A percentile compares a stretch with the other conserved stretches of the same genome.
phyloP scores from a whole-genome alignment of 73 alveolate genomes.

The Uronychia setigera region DNA sequence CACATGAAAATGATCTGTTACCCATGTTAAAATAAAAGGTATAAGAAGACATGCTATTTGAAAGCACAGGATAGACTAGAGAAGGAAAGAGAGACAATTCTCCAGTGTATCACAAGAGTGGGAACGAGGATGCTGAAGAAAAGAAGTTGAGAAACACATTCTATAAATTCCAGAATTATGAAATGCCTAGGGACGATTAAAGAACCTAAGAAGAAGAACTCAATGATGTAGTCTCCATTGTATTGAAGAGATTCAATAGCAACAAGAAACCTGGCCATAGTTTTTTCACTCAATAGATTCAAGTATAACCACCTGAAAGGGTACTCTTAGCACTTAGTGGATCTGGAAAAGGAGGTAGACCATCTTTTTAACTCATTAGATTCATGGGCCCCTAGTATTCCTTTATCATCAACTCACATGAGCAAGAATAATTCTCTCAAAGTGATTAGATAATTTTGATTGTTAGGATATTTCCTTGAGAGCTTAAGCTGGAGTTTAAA shows the following conservation, averaged over 20 bases:
- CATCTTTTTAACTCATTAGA: not conserved
- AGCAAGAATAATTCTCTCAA: not conserved
- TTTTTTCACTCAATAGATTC: constrained; percentile 95
- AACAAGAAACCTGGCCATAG: constrained; percentile 24
- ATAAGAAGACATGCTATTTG: not conserved
- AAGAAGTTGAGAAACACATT: not conserved
- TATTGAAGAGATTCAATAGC: constrained; percentile 49
- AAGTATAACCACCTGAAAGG: constrained; percentile 98
- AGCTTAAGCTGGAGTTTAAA: constrained; percentile 97
- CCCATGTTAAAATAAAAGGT: not conserved
- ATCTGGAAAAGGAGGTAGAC: not conserved
- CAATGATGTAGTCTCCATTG: constrained; percentile 44
- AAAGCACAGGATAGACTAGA: not conserved
- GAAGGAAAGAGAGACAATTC: not conserved
- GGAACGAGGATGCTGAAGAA: not conserved
- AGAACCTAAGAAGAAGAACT: constrained; percentile 11
- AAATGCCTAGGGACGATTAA: not conserved
- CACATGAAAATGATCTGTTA: not conserved
- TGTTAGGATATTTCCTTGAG: constrained; percentile 93
- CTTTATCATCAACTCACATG: not conserved
- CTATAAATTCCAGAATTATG: constrained; percentile 15
- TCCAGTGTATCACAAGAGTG: not conserved
- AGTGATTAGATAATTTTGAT: constrained; percentile 46
- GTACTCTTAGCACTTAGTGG: constrained; percentile 20
- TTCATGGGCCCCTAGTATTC: not conserved